Evolutionary conservation across 2,329 filamentous ascomycete genomes (phyloP).

Genomic region (Geosmithia morbida): DNA sequence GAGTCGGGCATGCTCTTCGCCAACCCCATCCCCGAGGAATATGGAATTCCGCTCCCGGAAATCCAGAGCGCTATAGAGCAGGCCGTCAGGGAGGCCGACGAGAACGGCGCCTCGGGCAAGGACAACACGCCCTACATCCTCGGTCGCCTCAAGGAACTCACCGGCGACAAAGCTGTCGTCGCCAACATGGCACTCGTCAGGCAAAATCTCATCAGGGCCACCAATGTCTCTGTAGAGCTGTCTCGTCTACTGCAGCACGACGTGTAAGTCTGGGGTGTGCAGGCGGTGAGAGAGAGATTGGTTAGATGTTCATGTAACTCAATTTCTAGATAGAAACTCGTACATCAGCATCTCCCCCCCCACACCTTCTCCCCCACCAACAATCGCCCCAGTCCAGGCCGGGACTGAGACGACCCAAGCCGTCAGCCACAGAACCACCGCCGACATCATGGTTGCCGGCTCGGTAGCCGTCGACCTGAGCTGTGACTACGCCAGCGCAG

Average conservation of each 20-base stretch:
- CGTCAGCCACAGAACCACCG: constrained; percentile 1
- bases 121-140: constrained; percentile 79
- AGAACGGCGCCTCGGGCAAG: constrained; percentile 54
- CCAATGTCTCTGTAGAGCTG: constrained; percentile 38
- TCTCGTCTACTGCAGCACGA: constrained; percentile 22
- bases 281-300: constrained; percentile 5
- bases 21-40: constrained; percentile 65
- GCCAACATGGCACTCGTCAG: constrained; percentile 56
- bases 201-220: constrained; percentile 38
- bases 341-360: neutral
- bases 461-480: constrained; percentile 77
- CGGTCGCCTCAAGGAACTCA: constrained; percentile 64
- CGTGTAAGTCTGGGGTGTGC: constrained; percentile 8
- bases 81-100: constrained; percentile 49
- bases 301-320: constrained; percentile 9
- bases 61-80: constrained; percentile 57
- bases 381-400: neutral
- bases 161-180: constrained; percentile 51
- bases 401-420: neutral
- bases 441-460: constrained; percentile 76
- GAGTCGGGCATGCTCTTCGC: constrained; percentile 75
- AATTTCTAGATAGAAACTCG: constrained; percentile 17
- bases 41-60: constrained; percentile 53
- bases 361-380: neutral
- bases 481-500: constrained; percentile 50